Percentiles rank a stretch among this genome's conserved stretches.
Evolutionary conservation across 176 grass and related monocot species (phyloP).

Genomic region (Carex parvula): DNA sequence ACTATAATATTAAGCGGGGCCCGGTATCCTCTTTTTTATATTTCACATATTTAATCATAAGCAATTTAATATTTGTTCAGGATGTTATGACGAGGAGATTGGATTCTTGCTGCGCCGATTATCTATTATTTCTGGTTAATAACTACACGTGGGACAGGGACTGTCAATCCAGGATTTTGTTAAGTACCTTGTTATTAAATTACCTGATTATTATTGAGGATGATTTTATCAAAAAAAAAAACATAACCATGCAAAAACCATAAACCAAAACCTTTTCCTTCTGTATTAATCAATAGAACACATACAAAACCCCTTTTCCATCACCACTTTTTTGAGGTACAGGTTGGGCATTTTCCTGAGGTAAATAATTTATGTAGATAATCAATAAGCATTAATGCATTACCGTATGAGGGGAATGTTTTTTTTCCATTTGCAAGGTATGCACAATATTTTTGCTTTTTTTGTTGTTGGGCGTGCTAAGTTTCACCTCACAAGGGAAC

Average conservation of each 20-base stretch:
- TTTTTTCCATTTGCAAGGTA: neutral
- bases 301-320: neutral
- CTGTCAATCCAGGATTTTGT: neutral
- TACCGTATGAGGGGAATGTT: neutral
- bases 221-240: neutral
- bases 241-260: neutral
- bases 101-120: slow-evolving; percentile 9
- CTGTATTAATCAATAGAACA: neutral
- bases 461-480: neutral
- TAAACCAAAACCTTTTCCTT: neutral
- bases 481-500: neutral
- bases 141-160: neutral
- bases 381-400: neutral
- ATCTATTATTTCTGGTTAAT: neutral
- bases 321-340: neutral
- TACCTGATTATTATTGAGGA: neutral
- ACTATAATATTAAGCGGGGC: neutral
- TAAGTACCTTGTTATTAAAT: neutral
- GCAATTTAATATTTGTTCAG: slow-evolving; percentile 5
- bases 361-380: neutral
- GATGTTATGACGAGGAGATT: neutral
- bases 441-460: neutral
- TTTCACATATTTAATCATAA: slow-evolving; percentile 6
- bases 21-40: neutral
- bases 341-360: neutral